Conservation (phyloP, 768 basidiomycete genomes). For the Auricularia heimuer region DNA sequence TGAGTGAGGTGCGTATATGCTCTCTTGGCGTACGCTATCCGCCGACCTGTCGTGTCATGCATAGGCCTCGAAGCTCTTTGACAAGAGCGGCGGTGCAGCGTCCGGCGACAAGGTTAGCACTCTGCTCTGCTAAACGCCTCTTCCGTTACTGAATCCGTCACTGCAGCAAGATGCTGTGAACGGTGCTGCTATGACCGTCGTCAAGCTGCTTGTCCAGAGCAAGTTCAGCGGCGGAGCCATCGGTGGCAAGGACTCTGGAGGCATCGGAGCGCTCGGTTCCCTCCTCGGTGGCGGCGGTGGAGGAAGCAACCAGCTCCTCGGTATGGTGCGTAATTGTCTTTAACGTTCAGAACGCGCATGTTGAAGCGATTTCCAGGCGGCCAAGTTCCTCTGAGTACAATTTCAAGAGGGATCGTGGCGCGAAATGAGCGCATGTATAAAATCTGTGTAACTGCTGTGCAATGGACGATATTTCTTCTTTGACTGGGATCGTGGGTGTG, state of each 20-base stretch:
- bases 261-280: neutral
- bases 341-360: neutral
- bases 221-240: slow-evolving; percentile 27
- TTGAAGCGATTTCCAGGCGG: slow-evolving; percentile 15
- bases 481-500: no score
- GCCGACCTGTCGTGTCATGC: neutral
- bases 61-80: slow-evolving; percentile 58
- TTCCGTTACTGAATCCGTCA: slow-evolving; percentile 12
- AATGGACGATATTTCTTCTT: no score
- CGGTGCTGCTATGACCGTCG: slow-evolving; percentile 74
- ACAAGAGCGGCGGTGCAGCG: slow-evolving; percentile 51
- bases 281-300: slow-evolving; percentile 59
- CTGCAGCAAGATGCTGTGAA: slow-evolving; percentile 66
- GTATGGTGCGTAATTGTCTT: slow-evolving; percentile 39
- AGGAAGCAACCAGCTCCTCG: slow-evolving; percentile 35
- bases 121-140: neutral
- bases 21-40: no score
- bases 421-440: no score
- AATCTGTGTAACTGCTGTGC: no score
- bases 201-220: slow-evolving; percentile 61
- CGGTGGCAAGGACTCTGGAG: neutral
- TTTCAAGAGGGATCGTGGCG: no score
- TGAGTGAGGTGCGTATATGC: slow-evolving; percentile 45
- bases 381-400: slow-evolving; percentile 20
- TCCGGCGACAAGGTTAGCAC: slow-evolving; percentile 41